Conservation (phyloP, 345 rosid genomes). For the Citropsis articulata region DNA sequence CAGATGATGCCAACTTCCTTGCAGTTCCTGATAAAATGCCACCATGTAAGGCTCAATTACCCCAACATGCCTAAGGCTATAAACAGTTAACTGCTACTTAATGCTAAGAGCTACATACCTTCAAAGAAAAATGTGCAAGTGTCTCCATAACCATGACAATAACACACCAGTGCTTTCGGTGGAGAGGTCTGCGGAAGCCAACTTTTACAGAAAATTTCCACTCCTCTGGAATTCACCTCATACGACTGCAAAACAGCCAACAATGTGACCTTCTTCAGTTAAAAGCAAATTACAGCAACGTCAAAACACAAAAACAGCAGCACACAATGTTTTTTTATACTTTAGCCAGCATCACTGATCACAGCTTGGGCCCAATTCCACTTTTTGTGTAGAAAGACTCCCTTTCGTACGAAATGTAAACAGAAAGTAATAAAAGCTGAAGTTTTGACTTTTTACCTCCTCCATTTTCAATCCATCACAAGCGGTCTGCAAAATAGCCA, state of each 20-base stretch:
- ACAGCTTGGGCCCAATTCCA: background rate
- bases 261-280: background rate
- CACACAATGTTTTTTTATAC: background rate
- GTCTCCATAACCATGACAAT: conserved; percentile 98
- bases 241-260: conserved; percentile 43
- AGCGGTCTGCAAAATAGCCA: conserved; percentile 54
- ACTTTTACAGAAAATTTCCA: conserved; percentile 79
- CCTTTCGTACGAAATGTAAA: background rate
- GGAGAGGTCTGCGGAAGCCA: conserved; percentile 69
- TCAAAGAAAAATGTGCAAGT: conserved; percentile 93
- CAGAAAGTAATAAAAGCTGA: background rate
- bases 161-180: conserved; percentile 76
- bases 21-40: conserved; percentile 63
- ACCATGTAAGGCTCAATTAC: conserved; percentile 2
- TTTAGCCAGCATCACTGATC: background rate
- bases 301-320: background rate
- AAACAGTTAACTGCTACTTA: conserved; percentile 8
- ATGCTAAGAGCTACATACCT: conserved; percentile 49
- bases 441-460: conserved; percentile 48
- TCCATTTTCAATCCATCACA: conserved; percentile 56
- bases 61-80: conserved; percentile 15
- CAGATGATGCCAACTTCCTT: conserved; percentile 75
- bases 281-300: background rate
- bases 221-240: conserved; percentile 78
- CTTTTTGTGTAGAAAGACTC: background rate